Evolutionary conservation across 441 rosid species (phyloP).

Genomic region (Erodium moschatum): DNA sequence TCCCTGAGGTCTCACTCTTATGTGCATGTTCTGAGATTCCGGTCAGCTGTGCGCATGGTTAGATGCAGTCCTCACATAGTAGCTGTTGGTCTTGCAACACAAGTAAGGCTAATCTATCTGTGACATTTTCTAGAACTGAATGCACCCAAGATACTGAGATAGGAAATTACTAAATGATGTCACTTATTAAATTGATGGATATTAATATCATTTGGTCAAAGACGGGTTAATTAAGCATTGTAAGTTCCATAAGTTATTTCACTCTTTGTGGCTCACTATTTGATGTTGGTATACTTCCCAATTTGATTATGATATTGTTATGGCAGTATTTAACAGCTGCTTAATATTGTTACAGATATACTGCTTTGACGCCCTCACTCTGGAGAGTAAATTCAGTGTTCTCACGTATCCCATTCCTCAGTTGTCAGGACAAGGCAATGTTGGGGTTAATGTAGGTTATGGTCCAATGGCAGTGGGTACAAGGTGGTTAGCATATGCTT

Average conservation of each 20-base stretch:
- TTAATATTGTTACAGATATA: slow-evolving; percentile 59
- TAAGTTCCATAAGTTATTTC: not conserved
- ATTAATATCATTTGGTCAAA: slow-evolving; percentile 10
- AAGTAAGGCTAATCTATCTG: slow-evolving; percentile 40
- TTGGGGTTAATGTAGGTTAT: slow-evolving; percentile 66
- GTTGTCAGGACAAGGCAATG: slow-evolving; percentile 53
- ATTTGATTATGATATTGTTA: slow-evolving; percentile 13
- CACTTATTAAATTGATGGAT: slow-evolving; percentile 5
- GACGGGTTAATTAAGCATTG: not conserved
- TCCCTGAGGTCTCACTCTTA: slow-evolving; percentile 50
- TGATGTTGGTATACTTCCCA: slow-evolving; percentile 4
- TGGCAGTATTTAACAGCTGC: slow-evolving; percentile 10
- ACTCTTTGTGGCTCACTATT: not conserved
- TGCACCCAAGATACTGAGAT: slow-evolving; percentile 15
- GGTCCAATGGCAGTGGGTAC: slow-evolving; percentile 98
- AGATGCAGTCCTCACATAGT: slow-evolving; percentile 78
- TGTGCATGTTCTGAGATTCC: slow-evolving; percentile 44
- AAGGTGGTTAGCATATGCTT: slow-evolving; percentile 95
- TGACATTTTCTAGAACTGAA: slow-evolving; percentile 5
- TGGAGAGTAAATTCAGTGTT: slow-evolving; percentile 83
- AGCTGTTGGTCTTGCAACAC: slow-evolving; percentile 80
- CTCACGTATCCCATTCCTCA: slow-evolving; percentile 92
- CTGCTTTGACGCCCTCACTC: slow-evolving; percentile 86
- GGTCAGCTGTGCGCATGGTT: slow-evolving; percentile 86
- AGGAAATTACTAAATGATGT: slow-evolving; percentile 4